Evolutionary conservation across 2,329 filamentous ascomycete genomes (phyloP).

Genomic region (Sporothrix sp.): DNA sequence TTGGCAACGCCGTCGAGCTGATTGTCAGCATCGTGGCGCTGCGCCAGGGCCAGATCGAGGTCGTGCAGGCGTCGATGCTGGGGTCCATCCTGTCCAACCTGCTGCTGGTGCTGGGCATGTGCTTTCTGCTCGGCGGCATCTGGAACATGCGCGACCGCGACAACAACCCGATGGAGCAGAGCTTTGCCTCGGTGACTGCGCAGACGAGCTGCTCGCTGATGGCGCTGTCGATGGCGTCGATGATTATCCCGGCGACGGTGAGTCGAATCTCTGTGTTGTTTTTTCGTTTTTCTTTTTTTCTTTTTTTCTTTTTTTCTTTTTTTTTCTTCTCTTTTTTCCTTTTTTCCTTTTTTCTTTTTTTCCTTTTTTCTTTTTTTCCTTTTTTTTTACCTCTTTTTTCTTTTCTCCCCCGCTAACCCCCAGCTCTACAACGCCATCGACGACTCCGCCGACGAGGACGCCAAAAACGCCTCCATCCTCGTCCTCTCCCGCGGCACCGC

Average conservation of each 20-base stretch:
- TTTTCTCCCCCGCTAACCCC: background rate
- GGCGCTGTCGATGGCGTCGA: slow-evolving; percentile 64
- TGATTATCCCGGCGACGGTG: slow-evolving; percentile 68
- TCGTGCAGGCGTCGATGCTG: slow-evolving; percentile 87
- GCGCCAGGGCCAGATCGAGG: slow-evolving; percentile 69
- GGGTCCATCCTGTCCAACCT: slow-evolving; percentile 88
- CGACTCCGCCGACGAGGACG: slow-evolving; percentile 29
- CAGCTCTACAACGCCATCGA: slow-evolving; percentile 58
- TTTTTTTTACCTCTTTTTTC: background rate
- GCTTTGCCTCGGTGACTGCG: slow-evolving; percentile 65
- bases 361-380: background rate
- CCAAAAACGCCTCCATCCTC: slow-evolving; percentile 49
- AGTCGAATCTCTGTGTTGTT: slow-evolving; percentile 21
- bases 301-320: background rate
- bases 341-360: background rate
- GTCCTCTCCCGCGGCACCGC: slow-evolving; percentile 66
- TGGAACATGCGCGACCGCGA: slow-evolving; percentile 47
- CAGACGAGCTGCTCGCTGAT: slow-evolving; percentile 68
- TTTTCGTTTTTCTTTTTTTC: too few species aligned
- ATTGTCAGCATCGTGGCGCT: slow-evolving; percentile 88
- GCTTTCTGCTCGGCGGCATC: slow-evolving; percentile 68
- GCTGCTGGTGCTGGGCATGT: slow-evolving; percentile 81
- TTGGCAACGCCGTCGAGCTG: slow-evolving; percentile 70
- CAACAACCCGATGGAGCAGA: slow-evolving; percentile 55
- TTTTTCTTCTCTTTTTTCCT: background rate